These are phyloP conservation scores for Coniochaeta hoffmannii DNA, from an alignment of 2,329 filamentous ascomycete species.

Conservation along the genomic window DNA sequence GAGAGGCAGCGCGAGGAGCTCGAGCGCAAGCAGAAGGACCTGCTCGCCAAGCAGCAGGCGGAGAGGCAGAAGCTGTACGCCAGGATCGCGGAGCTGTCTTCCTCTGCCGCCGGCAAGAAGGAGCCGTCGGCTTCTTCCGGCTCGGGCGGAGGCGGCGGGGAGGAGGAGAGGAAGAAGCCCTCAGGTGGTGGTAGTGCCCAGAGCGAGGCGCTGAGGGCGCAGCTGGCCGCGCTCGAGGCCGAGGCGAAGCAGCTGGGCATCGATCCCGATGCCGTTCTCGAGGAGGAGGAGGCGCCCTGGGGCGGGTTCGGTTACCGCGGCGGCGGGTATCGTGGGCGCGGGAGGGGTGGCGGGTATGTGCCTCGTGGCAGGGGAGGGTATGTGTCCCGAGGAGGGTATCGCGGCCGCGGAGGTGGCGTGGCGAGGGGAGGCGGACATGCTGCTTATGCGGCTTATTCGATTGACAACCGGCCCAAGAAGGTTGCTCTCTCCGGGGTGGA, in stretches of 20 bases:
- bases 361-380: slow-evolving; percentile 18
- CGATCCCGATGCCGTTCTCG: slow-evolving; percentile 45
- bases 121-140: slow-evolving; percentile 13
- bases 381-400: slow-evolving; percentile 18
- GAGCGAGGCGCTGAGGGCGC: slow-evolving; percentile 60
- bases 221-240: slow-evolving; percentile 64
- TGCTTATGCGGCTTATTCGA: slow-evolving; percentile 54
- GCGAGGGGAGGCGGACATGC: slow-evolving; percentile 23
- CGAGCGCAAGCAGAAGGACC: slow-evolving; percentile 54
- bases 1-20: slow-evolving; percentile 56
- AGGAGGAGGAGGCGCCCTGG: slow-evolving; percentile 27
- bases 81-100: slow-evolving; percentile 48
- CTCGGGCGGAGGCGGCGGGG: neutral
- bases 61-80: slow-evolving; percentile 56
- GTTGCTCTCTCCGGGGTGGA: slow-evolving; percentile 58
- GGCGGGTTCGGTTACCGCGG: slow-evolving; percentile 13
- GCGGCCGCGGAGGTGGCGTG: slow-evolving; percentile 12
- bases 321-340: neutral
- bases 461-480: slow-evolving; percentile 70
- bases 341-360: neutral
- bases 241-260: slow-evolving; percentile 65
- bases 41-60: slow-evolving; percentile 55
- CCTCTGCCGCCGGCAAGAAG: slow-evolving; percentile 7
- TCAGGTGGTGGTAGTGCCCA: slow-evolving; percentile 36
- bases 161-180: slow-evolving; percentile 16